A percentile compares a stretch with the other conserved stretches of the same genome.
phyloP scores from a whole-genome alignment of 495 filamentous ascomycete genomes.

The Aeminium ludgeri region DNA sequence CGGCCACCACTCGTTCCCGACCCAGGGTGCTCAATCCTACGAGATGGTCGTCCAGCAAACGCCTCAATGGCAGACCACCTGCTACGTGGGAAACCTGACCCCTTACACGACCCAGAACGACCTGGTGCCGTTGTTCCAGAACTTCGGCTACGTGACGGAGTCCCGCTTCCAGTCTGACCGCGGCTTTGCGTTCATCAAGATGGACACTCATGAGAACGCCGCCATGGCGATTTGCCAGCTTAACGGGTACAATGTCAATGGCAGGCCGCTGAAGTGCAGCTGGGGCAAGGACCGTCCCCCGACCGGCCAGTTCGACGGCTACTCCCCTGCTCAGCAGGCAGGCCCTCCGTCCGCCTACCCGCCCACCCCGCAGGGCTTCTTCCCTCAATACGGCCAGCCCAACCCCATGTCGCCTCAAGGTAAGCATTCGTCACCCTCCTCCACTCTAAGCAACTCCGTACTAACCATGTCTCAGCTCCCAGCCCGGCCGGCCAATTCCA shows the following conservation, averaged over 20 bases:
- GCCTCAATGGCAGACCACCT: slow-evolving; percentile 97
- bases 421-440: slow-evolving; percentile 30
- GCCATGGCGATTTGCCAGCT: slow-evolving; percentile 97
- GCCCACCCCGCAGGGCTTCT: slow-evolving; percentile 65
- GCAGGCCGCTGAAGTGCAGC: slow-evolving; percentile 93
- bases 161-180: slow-evolving; percentile 96
- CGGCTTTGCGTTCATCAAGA: slow-evolving; percentile 97
- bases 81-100: slow-evolving; percentile 95
- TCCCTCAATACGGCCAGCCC: slow-evolving; percentile 72
- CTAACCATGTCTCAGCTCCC: slow-evolving; percentile 31
- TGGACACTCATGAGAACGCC: slow-evolving; percentile 96
- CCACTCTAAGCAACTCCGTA: slow-evolving; percentile 9
- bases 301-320: slow-evolving; percentile 63
- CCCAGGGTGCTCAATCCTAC: slow-evolving; percentile 89
- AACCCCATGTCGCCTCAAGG: slow-evolving; percentile 60
- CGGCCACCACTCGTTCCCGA: slow-evolving; percentile 95
- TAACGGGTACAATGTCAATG: slow-evolving; percentile 93
- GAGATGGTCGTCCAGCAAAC: slow-evolving; percentile 96
- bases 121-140: slow-evolving; percentile 89
- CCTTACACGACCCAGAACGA: slow-evolving; percentile 96
- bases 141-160: slow-evolving; percentile 94
- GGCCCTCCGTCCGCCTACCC: slow-evolving; percentile 29
- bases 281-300: slow-evolving; percentile 99
- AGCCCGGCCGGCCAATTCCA: slow-evolving; percentile 42
- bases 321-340: slow-evolving; percentile 58